Base-by-base conservation (phyloP, 257 asterid species). In the Nicotiana otophora region DNA sequence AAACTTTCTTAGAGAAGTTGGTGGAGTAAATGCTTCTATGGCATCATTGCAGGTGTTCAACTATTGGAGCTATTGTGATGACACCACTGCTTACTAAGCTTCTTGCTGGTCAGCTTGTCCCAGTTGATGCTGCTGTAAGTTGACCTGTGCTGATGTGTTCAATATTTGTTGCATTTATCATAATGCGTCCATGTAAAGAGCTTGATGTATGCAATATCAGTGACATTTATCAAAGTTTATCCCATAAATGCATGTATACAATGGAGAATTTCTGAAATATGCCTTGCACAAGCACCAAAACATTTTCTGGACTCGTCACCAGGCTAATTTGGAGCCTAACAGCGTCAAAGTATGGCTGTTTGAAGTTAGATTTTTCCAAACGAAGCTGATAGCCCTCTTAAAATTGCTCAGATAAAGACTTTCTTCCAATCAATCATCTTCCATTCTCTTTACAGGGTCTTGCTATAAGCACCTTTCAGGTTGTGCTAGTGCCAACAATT, bases 91-190 rank as follows among this genome's bases (percentile, higher is more conserved):
- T 95, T 51, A 95, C 99, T 15, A 92, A 94, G 89, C 95, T 95
- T 84, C 91, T 95, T 81, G 99, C 99, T 0, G 98, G 98, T 84
- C 99, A 95, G 86, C 98, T 95, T 83, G 99, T 95, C 84, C 99
- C 99, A 4, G 99, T 95, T 81, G 99, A 95, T 91, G 98, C 99
- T 23, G 97, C 98, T 23, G 99, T 95, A 89, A 89, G 97, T 88
- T 81, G 64, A 16, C 53, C 5, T 84, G 28, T 82, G 81, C 46
- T 77, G 78, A 7, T 23, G 17, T 34, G 20, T 66, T 67, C 64
- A 61, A 15, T 23, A 74, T 46, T 48, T 74, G 63, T 74, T 26
- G 46, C 78, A 72, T 46, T 72, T 72, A 69, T 72, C 60, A 72
- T 20, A 72, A 72, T 14, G 12, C 46, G 6, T 11, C 42, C 78